Percentiles rank a stretch among this genome's conserved stretches.
Conservation (phyloP, 495 filamentous ascomycete species). For the Penicillium robsamsonii region DNA sequence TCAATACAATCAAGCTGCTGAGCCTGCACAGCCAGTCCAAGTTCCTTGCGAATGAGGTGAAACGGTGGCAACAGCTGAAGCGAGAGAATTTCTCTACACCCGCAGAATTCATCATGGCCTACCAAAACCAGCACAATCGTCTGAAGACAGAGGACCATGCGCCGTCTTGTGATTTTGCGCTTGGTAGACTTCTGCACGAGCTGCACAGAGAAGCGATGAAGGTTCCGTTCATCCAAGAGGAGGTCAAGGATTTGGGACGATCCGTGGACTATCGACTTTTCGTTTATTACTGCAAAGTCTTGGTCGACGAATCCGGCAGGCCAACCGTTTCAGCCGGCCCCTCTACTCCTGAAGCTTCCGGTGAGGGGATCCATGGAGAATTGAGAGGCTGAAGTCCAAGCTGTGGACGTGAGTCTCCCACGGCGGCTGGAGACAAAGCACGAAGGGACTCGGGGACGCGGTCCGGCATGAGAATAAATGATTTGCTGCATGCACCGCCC, state of each 20-base stretch:
- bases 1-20: neutral
- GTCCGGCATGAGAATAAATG: neutral
- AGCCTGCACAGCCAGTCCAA: neutral
- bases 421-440: neutral
- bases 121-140: slow-evolving; percentile 4
- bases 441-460: neutral
- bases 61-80: neutral
- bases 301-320: neutral
- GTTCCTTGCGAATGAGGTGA: neutral
- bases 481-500: neutral
- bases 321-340: neutral
- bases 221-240: neutral
- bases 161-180: neutral
- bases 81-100: neutral
- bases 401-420: neutral
- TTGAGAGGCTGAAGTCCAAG: neutral
- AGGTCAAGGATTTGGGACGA: neutral
- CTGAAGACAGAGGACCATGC: slow-evolving; percentile 2
- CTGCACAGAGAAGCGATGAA: neutral
- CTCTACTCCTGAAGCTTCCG: neutral
- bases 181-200: neutral
- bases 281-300: slow-evolving; percentile 2
- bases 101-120: slow-evolving; percentile 1
- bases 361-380: neutral
- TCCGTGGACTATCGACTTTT: slow-evolving; percentile 1